Percentiles rank a stretch among this genome's conserved stretches.
Evolutionary conservation across 1,284 basidiomycete species (phyloP).

Genomic region (Vanrija humicola): DNA sequence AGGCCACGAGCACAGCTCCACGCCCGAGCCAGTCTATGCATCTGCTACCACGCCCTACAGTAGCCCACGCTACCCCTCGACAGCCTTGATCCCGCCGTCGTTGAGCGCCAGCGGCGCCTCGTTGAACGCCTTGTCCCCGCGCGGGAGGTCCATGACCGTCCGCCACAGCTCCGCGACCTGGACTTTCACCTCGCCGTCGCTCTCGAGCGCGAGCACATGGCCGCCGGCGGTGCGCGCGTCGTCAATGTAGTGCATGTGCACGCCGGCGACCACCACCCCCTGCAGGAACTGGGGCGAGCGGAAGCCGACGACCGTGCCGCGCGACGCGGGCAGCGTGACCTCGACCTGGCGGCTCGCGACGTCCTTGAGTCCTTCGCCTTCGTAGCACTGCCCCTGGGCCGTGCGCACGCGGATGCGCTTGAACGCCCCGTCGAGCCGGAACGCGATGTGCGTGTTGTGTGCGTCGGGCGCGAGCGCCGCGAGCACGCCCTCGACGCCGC

Average conservation of each 20-base stretch:
- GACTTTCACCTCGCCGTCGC: slow-evolving; percentile 12
- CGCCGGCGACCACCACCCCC: slow-evolving; percentile 13
- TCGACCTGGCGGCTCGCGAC: slow-evolving; percentile 9
- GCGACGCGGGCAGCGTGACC: slow-evolving; percentile 1
- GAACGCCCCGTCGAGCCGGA: slow-evolving; percentile 15
- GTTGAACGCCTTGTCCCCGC: slow-evolving; percentile 7
- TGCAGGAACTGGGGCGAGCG: slow-evolving; percentile 11
- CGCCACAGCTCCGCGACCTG: slow-evolving; percentile 7
- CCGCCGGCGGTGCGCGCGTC: slow-evolving; percentile 8
- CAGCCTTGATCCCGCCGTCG: slow-evolving; percentile 7
- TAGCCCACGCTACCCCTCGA: slow-evolving; percentile 15
- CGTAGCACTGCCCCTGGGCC: slow-evolving; percentile 12
- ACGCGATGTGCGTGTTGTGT: slow-evolving; percentile 11
- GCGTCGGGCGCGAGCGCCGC: slow-evolving; percentile 2
- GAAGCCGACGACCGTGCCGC: slow-evolving; percentile 13
- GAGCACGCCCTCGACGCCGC: slow-evolving; percentile 6
- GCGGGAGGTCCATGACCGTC: slow-evolving; percentile 10
- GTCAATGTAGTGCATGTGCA: slow-evolving; percentile 20
- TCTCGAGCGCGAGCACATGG: slow-evolving; percentile 16
- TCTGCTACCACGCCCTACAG: not conserved
- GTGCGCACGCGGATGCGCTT: slow-evolving; percentile 10
- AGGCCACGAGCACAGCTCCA: no score
- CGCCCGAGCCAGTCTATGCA: no score
- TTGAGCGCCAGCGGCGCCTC: slow-evolving; percentile 8
- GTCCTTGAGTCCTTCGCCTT: slow-evolving; percentile 7